A percentile compares a stretch with the other conserved stretches of the same genome.
These are phyloP conservation scores for Acanthamoeba sp. DNA, from an alignment of 208 protist genomes.

Conservation along the genomic window DNA sequence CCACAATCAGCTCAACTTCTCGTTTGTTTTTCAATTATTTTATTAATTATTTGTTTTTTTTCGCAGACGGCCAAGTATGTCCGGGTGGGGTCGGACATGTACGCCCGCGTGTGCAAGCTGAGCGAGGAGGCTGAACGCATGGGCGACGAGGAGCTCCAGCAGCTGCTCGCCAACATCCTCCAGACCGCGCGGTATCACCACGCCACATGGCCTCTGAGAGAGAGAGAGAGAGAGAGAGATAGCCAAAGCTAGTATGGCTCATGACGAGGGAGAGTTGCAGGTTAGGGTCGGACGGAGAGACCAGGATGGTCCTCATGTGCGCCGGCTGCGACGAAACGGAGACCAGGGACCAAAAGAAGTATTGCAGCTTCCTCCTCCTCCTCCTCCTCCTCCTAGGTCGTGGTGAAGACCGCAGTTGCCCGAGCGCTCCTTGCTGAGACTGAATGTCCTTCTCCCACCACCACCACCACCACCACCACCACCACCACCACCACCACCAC, in stretches of 20 bases:
- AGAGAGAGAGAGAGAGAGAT: too few species aligned
- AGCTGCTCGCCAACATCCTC: neutral
- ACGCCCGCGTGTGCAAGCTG: neutral
- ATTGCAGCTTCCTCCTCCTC: neutral
- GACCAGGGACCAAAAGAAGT: neutral
- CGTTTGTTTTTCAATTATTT: too few species aligned
- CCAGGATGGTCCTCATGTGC: neutral
- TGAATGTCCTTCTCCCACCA: too few species aligned
- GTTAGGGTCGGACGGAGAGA: neutral
- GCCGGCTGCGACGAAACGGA: neutral
- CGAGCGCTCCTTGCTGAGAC: too few species aligned
- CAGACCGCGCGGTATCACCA: neutral
- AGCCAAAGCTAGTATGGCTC: too few species aligned
- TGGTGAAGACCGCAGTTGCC: too few species aligned
- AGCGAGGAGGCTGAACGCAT: neutral
- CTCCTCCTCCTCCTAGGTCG: too few species aligned
- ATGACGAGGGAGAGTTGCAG: neutral
- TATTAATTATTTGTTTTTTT: neutral
- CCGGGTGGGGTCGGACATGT: neutral
- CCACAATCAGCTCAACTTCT: too few species aligned
- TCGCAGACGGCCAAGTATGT: neutral
- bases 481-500: too few species aligned
- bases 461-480: too few species aligned
- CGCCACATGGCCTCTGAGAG: neutral
- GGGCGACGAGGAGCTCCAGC: neutral